Evolutionary conservation across 352 stramenopile genomes (phyloP).

Genomic region (Phytophthora pisi): DNA sequence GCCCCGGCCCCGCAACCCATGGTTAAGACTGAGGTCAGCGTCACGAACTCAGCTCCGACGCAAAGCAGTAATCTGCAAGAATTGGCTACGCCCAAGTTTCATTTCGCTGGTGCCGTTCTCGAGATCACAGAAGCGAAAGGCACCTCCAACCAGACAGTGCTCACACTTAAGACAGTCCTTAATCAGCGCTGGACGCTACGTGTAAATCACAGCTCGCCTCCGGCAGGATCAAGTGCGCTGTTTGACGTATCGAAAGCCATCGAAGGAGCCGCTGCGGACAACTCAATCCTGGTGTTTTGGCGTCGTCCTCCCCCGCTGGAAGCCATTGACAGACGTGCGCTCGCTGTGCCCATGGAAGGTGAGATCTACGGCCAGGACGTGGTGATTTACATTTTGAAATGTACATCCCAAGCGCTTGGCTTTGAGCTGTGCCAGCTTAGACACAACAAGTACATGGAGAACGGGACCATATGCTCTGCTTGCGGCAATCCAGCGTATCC

Average conservation of each 20-base stretch:
- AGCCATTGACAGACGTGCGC: constrained; percentile 30
- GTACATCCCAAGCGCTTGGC: constrained; percentile 22
- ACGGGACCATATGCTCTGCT: constrained; percentile 22
- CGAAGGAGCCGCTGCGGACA: constrained; percentile 20
- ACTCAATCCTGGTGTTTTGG: constrained; percentile 40
- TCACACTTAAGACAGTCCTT: constrained; percentile 27
- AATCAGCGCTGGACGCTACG: constrained; percentile 35
- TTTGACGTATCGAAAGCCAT: constrained; percentile 12
- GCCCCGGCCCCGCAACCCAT: background rate
- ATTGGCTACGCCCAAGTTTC: constrained; percentile 30
- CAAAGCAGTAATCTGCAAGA: constrained; percentile 1
- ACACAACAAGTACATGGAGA: constrained; percentile 33
- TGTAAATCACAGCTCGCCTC: constrained; percentile 8
- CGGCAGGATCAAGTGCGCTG: constrained; percentile 4
- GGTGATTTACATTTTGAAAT: constrained; percentile 32
- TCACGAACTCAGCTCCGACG: background rate
- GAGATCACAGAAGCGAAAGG: constrained; percentile 31
- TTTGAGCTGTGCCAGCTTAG: constrained; percentile 36
- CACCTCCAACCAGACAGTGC: constrained; percentile 17
- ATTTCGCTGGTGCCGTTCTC: constrained; percentile 29
- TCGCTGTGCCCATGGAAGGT: constrained; percentile 23
- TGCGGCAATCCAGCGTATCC: constrained; percentile 24
- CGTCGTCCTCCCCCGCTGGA: constrained; percentile 27
- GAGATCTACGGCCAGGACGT: constrained; percentile 39
- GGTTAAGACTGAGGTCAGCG: background rate